Conservation (phyloP, 495 filamentous ascomycete genomes). For the Hypomontagnella submonticulosa region DNA sequence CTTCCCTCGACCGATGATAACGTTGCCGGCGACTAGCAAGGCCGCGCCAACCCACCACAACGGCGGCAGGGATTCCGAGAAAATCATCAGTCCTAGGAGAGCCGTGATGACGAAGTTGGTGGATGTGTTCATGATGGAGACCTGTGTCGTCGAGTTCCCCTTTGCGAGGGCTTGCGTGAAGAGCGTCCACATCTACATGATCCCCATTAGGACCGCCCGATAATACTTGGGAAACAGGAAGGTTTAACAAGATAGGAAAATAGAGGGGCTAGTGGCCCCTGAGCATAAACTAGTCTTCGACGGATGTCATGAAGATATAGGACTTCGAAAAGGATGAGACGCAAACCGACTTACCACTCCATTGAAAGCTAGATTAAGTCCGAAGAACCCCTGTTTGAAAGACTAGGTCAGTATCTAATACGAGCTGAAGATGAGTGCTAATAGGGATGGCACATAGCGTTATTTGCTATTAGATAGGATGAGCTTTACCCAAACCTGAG, state of each 20-base stretch:
- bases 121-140: slow-evolving; percentile 91
- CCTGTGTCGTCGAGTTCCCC: slow-evolving; percentile 85
- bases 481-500: too few species aligned
- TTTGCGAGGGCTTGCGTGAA: slow-evolving; percentile 85
- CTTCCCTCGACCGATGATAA: slow-evolving; percentile 86
- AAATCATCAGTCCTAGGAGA: slow-evolving; percentile 79
- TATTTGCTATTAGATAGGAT: too few species aligned
- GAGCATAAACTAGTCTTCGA: too few species aligned
- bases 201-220: neutral
- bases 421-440: neutral
- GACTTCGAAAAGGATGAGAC: neutral
- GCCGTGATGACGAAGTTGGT: slow-evolving; percentile 94
- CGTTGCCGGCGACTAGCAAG: slow-evolving; percentile 87
- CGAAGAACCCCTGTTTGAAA: slow-evolving; percentile 77
- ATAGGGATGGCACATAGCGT: too few species aligned
- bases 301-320: neutral
- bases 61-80: slow-evolving; percentile 74
- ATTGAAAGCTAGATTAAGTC: slow-evolving; percentile 88
- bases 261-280: too few species aligned
- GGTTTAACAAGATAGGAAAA: too few species aligned
- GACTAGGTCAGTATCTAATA: slow-evolving; percentile 11
- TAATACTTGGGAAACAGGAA: neutral
- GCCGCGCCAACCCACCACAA: slow-evolving; percentile 91
- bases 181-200: slow-evolving; percentile 83
- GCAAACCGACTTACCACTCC: slow-evolving; percentile 65